phyloP scores from a whole-genome alignment of 192 early-diverging fungal species.

The Rhizophlyctis rosea region DNA sequence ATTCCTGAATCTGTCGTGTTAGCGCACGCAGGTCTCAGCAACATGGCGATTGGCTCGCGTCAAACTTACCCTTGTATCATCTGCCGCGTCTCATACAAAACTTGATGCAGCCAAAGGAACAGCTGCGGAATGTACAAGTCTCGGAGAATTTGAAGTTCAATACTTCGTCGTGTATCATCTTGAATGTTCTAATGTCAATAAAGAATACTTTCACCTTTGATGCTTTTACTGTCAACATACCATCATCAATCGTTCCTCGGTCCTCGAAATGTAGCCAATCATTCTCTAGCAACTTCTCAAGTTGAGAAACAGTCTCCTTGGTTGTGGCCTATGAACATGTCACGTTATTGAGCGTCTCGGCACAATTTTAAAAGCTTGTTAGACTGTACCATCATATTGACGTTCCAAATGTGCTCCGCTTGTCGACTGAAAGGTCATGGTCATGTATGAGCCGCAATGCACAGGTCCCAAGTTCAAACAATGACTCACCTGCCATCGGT shows the following conservation, averaged over 20 bases:
- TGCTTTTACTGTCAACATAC: background rate
- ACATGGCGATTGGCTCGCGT: no score
- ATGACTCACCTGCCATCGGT: no score
- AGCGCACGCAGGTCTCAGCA: no score
- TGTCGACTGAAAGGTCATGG: no score
- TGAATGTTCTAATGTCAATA: background rate
- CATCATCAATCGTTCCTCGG: background rate
- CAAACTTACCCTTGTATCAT: slow-evolving; percentile 50
- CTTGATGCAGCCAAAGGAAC: slow-evolving; percentile 64
- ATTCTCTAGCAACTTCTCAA: slow-evolving; percentile 6
- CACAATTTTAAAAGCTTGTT: no score
- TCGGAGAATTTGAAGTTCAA: slow-evolving; percentile 24
- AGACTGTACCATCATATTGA: no score
- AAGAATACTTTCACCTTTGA: background rate
- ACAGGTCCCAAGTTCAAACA: no score
- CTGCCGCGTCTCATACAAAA: slow-evolving; percentile 63
- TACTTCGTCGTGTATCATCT: background rate
- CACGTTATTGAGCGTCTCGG: no score
- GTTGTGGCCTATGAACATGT: slow-evolving; percentile 13
- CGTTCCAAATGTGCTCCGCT: no score
- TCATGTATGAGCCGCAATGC: no score
- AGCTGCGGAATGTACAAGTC: slow-evolving; percentile 59
- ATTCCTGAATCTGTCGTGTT: background rate
- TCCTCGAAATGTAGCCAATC: background rate
- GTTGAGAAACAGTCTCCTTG: background rate